A percentile compares a stretch with the other conserved stretches of the same genome.
These are phyloP conservation scores for Neurospora tetraspora DNA, from an alignment of 495 filamentous ascomycete species.

Conservation along the genomic window DNA sequence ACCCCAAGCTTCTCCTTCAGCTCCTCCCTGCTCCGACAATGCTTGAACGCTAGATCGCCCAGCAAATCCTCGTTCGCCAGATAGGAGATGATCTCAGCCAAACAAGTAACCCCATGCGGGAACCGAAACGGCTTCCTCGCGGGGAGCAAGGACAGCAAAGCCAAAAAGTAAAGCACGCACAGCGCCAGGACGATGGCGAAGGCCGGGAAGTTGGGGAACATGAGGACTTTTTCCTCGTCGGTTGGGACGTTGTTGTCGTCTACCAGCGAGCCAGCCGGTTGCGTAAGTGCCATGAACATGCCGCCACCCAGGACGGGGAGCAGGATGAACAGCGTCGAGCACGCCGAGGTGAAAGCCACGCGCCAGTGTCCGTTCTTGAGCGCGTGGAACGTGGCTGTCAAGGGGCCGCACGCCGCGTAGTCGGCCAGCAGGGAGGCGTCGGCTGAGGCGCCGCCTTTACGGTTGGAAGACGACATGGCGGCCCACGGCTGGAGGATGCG, in stretches of 20 bases:
- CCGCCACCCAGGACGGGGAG: conserved; percentile 72
- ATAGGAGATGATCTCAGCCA: conserved; percentile 71
- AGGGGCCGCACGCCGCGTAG: conserved; percentile 55
- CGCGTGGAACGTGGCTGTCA: conserved; percentile 53
- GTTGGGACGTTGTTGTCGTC: background rate
- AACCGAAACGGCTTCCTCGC: conserved; percentile 46
- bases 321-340: conserved; percentile 51
- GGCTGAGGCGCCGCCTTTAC: conserved; percentile 48
- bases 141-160: conserved; percentile 40
- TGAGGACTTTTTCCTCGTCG: conserved; percentile 37
- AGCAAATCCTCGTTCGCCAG: conserved; percentile 60
- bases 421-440: conserved; percentile 61
- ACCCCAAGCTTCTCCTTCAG: conserved; percentile 25
- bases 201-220: conserved; percentile 58
- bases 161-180: conserved; percentile 54
- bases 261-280: conserved; percentile 18
- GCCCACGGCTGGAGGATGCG: conserved; percentile 70
- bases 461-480: conserved; percentile 37
- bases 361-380: conserved; percentile 57
- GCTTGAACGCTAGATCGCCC: conserved; percentile 52
- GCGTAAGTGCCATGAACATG: conserved; percentile 69
- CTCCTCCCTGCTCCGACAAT: conserved; percentile 16
- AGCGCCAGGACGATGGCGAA: conserved; percentile 60
- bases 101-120: conserved; percentile 57
- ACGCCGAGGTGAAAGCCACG: conserved; percentile 56